Conservation (phyloP, 768 basidiomycete species). For the Infundibulicybe gibba region DNA sequence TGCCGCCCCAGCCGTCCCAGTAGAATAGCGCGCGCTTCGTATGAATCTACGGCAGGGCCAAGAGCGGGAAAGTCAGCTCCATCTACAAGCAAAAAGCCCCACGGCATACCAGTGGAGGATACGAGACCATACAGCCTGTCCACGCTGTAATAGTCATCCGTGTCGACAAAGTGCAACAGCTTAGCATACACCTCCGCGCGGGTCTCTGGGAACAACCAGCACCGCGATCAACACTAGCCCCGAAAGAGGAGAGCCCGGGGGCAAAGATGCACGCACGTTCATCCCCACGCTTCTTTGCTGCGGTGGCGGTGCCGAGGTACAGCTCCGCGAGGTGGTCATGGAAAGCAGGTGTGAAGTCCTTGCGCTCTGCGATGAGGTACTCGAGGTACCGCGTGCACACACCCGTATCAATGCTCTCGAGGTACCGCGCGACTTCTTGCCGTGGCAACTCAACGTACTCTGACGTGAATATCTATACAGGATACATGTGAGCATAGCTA, state of each 20-base stretch:
- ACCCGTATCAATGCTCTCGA: conserved; percentile 67
- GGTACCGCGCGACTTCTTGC: conserved; percentile 68
- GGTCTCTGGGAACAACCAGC: conserved; percentile 35
- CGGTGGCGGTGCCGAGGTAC: conserved; percentile 69
- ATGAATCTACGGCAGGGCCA: conserved; percentile 54
- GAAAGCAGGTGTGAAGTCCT: conserved; percentile 63
- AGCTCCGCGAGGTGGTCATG: conserved; percentile 90
- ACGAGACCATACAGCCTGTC: conserved; percentile 81
- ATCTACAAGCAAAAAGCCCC: background rate
- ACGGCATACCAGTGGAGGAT: conserved; percentile 67
- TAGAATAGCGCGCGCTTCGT: conserved; percentile 88
- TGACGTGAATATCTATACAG: conserved; percentile 82
- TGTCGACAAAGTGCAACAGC: conserved; percentile 73
- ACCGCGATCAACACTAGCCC: too few relatives aligned
- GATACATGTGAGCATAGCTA: background rate
- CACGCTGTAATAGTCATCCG: conserved; percentile 63
- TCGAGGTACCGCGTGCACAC: conserved; percentile 81
- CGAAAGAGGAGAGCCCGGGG: background rate
- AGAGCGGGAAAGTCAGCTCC: background rate
- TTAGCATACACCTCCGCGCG: conserved; percentile 56
- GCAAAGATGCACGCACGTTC: conserved; percentile 44
- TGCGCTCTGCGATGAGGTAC: conserved; percentile 72
- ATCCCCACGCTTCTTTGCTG: conserved; percentile 55
- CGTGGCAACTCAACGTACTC: conserved; percentile 92
- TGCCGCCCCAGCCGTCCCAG: conserved; percentile 88